phyloP scores from a whole-genome alignment of 2,329 filamentous ascomycete species.

The Botrytis deweyae region DNA sequence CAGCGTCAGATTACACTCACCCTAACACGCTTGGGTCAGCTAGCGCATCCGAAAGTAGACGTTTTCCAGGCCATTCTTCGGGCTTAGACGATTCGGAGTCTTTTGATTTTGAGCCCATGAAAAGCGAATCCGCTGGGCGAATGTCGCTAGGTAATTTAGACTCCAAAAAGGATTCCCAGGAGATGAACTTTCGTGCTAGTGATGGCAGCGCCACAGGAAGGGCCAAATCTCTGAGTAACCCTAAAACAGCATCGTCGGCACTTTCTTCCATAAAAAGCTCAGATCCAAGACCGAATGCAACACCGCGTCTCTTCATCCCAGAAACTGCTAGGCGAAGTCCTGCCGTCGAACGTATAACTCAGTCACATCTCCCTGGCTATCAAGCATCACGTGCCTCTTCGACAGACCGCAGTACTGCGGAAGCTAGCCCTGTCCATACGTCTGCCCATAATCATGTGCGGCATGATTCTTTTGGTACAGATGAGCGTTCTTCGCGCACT shows the following conservation, averaged over 20 bases:
- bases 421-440: slow-evolving; percentile 57
- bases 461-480: slow-evolving; percentile 55
- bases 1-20: slow-evolving; percentile 23
- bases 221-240: slow-evolving; percentile 35
- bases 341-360: slow-evolving; percentile 43
- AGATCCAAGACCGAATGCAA: slow-evolving; percentile 37
- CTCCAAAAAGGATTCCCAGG: slow-evolving; percentile 13
- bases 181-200: slow-evolving; percentile 26
- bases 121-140: slow-evolving; percentile 13
- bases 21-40: slow-evolving; percentile 26
- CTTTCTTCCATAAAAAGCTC: slow-evolving; percentile 36
- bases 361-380: slow-evolving; percentile 48
- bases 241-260: slow-evolving; percentile 35
- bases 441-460: slow-evolving; percentile 58
- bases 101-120: slow-evolving; percentile 27
- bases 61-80: slow-evolving; percentile 21
- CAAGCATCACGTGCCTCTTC: slow-evolving; percentile 57
- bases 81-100: slow-evolving; percentile 30
- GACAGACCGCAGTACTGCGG: slow-evolving; percentile 55
- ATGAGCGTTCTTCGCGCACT: slow-evolving; percentile 41
- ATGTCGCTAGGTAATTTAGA: slow-evolving; percentile 19
- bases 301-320: slow-evolving; percentile 30
- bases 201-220: slow-evolving; percentile 31
- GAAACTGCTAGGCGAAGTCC: slow-evolving; percentile 39
- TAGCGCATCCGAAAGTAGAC: slow-evolving; percentile 26